Conservation (phyloP, 768 basidiomycete species). For the Pleurotus djamor region DNA sequence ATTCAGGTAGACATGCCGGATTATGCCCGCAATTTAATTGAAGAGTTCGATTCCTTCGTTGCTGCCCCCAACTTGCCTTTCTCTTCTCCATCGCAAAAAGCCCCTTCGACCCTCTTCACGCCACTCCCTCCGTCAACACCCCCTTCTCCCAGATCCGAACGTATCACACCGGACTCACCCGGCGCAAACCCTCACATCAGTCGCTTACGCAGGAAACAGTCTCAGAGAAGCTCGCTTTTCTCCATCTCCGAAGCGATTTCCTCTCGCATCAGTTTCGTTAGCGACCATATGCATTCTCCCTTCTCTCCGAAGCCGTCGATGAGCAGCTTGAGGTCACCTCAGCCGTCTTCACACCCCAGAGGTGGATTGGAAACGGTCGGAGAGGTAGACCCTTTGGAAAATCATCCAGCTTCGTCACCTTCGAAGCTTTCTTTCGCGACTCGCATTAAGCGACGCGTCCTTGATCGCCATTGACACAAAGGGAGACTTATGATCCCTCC, state of each 20-base stretch:
- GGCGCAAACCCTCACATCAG: background rate
- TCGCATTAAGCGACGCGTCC: slow-evolving; percentile 3
- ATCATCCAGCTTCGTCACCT: background rate
- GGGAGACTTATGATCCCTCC: background rate
- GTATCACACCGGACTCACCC: background rate
- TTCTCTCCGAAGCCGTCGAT: slow-evolving; percentile 4
- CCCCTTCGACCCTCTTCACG: background rate
- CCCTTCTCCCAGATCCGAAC: background rate
- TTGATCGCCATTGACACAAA: background rate
- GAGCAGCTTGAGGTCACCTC: background rate
- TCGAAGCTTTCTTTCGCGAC: slow-evolving; percentile 1
- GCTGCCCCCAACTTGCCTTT: background rate
- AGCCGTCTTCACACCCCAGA: background rate
- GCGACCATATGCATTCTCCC: background rate
- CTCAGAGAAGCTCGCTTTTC: slow-evolving; percentile 4
- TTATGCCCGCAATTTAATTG: slow-evolving; percentile 3
- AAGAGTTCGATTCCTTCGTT: slow-evolving; percentile 1
- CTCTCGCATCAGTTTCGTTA: background rate
- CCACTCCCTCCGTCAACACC: background rate
- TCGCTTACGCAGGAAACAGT: background rate
- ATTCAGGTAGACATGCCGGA: slow-evolving; percentile 4
- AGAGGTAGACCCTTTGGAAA: background rate
- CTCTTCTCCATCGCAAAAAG: background rate
- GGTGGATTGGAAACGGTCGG: slow-evolving; percentile 1
- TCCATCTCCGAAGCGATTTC: slow-evolving; percentile 4